These are phyloP conservation scores for Haplosporangium gracile DNA, from an alignment of 192 early-diverging fungal species.

Conservation along the genomic window DNA sequence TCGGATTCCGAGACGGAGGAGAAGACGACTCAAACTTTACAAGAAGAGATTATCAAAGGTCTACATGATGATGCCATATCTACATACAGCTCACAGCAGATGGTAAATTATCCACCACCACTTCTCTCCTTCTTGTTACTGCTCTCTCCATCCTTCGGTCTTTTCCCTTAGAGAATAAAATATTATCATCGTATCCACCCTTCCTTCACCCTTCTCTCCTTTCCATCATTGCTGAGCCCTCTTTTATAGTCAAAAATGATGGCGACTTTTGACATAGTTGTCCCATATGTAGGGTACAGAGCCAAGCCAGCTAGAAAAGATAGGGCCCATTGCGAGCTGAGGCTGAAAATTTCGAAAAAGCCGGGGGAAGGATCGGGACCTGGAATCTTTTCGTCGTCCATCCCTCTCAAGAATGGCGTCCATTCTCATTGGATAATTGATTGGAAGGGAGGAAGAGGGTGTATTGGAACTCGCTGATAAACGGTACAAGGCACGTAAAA, in stretches of 20 bases:
- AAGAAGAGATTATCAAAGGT: neutral
- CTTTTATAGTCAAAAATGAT: neutral
- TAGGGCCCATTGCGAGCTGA: neutral
- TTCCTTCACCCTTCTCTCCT: neutral
- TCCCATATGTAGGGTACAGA: neutral
- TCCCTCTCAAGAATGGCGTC: neutral
- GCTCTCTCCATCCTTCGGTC: neutral
- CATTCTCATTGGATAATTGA: neutral
- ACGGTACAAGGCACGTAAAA: neutral
- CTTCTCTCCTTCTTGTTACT: neutral
- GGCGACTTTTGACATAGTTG: neutral
- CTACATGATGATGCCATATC: constrained; percentile 3
- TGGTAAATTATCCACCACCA: neutral
- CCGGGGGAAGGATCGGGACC: neutral
- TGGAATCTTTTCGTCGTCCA: constrained; percentile 2
- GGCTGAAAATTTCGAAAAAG: neutral
- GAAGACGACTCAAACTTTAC: neutral
- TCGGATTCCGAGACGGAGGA: neutral
- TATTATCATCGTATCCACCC: neutral
- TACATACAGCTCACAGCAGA: neutral
- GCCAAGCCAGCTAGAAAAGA: too few relatives aligned
- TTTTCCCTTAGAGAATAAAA: neutral
- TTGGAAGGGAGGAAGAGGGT: neutral
- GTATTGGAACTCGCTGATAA: neutral
- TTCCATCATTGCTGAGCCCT: neutral